Percentiles rank a stretch among this genome's conserved stretches.
These are phyloP conservation scores for Smithsoniella earleae DNA, from an alignment of 163 green algal species.

Conservation along the genomic window DNA sequence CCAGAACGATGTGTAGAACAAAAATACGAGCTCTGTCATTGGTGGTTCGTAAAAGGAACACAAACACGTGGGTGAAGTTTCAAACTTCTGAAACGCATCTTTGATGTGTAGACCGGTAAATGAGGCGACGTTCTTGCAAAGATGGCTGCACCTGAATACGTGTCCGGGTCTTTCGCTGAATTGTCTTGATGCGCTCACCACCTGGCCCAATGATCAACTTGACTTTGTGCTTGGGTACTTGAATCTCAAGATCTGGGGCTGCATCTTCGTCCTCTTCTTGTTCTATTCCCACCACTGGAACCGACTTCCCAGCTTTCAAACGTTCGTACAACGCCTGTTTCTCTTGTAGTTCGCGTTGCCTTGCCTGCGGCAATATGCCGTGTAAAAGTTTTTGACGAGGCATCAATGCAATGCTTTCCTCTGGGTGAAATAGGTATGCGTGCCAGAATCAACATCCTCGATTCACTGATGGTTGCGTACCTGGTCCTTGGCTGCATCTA, in stretches of 20 bases:
- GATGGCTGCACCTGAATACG: conserved; percentile 50
- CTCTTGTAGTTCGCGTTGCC: conserved; percentile 1
- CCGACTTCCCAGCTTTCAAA: conserved; percentile 10
- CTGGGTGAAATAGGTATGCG: too few species aligned
- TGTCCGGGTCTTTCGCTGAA: conserved; percentile 72
- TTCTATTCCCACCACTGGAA: not conserved
- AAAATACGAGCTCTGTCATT: too few species aligned
- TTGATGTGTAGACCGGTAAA: not conserved
- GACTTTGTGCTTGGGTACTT: conserved; percentile 69
- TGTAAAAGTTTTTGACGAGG: not conserved
- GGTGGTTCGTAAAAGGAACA: too few species aligned
- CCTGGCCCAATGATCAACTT: conserved; percentile 74
- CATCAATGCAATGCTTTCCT: too few species aligned
- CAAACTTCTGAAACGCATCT: not conserved
- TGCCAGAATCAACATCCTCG: not conserved
- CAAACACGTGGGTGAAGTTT: not conserved
- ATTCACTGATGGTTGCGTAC: not conserved
- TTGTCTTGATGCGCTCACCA: conserved; percentile 71
- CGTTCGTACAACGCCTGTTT: conserved; percentile 26
- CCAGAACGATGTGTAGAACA: too few species aligned
- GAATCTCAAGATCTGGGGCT: conserved; percentile 38
- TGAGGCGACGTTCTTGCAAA: too few species aligned
- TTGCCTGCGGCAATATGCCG: not conserved
- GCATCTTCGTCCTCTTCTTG: conserved; percentile 40
- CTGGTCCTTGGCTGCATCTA: conserved; percentile 31